Conservation (phyloP, 176 grass and related monocot species). For the Ananas comosus region DNA sequence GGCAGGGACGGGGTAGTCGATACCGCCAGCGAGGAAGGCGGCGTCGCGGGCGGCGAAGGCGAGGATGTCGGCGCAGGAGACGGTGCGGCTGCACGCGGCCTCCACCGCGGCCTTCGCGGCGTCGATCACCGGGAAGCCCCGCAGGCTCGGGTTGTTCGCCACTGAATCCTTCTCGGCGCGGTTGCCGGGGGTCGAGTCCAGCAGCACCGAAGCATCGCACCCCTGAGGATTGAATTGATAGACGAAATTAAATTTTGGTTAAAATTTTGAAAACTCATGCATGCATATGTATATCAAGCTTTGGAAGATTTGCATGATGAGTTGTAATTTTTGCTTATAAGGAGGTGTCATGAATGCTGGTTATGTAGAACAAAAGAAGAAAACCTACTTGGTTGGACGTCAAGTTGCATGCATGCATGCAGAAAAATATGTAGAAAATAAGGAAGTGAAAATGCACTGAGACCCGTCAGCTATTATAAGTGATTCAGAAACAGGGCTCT, state of each 20-base stretch:
- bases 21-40: slow-evolving; percentile 15
- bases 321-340: neutral
- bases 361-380: too few relatives aligned
- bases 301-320: too few relatives aligned
- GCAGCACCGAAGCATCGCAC: slow-evolving; percentile 40
- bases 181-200: slow-evolving; percentile 30
- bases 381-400: too few relatives aligned
- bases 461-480: too few relatives aligned
- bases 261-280: neutral
- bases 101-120: slow-evolving; percentile 44
- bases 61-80: slow-evolving; percentile 54
- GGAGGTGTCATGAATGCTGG: too few relatives aligned
- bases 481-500: too few relatives aligned
- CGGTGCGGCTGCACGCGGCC: slow-evolving; percentile 32
- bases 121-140: slow-evolving; percentile 41
- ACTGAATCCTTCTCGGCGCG: slow-evolving; percentile 23
- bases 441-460: too few relatives aligned
- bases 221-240: slow-evolving; percentile 7
- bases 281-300: neutral
- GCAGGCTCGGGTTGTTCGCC: slow-evolving; percentile 44
- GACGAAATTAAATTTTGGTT: too few relatives aligned
- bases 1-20: too few relatives aligned
- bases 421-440: too few relatives aligned
- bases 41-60: slow-evolving; percentile 47
- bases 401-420: too few relatives aligned